These are phyloP conservation scores for Allium sativum DNA, from an alignment of 106 monocot genomes.

Conservation along the genomic window DNA sequence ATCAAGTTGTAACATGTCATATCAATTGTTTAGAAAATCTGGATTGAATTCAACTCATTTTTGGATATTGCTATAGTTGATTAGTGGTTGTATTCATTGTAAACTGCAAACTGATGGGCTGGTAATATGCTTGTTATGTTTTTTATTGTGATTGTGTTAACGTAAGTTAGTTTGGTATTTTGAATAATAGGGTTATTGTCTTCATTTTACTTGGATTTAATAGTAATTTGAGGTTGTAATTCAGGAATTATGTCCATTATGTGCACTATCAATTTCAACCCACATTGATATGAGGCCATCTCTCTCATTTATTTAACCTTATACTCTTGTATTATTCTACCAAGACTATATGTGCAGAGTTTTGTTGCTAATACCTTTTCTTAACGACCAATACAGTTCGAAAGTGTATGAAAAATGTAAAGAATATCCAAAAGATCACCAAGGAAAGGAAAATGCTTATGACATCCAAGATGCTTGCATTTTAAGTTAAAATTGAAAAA, in stretches of 20 bases:
- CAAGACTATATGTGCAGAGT: too few species aligned
- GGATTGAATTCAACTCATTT: too few species aligned
- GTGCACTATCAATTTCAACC: constrained; percentile 75
- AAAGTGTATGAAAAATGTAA: constrained; percentile 92
- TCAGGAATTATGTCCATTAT: constrained; percentile 43
- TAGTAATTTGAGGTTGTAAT: constrained; percentile 1
- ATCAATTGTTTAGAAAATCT: too few species aligned
- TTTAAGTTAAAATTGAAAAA: constrained; percentile 75
- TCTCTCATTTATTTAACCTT: not conserved
- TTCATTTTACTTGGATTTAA: not conserved
- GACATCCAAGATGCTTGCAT: constrained; percentile 76
- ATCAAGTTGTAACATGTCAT: too few species aligned
- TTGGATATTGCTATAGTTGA: too few species aligned
- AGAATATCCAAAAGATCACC: constrained; percentile 94
- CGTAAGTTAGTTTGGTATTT: too few species aligned
- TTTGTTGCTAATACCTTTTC: not conserved
- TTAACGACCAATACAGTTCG: constrained; percentile 45
- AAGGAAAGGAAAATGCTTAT: constrained; percentile 99
- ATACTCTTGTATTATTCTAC: not conserved
- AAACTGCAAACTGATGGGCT: too few species aligned
- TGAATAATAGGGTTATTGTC: too few species aligned
- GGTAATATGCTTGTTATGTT: too few species aligned
- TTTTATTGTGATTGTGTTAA: too few species aligned
- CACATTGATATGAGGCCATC: constrained; percentile 51
- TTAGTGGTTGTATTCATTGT: too few species aligned